Base-by-base conservation (phyloP, 441 rosid genomes). In the Pelargonium cotyledonis region DNA sequence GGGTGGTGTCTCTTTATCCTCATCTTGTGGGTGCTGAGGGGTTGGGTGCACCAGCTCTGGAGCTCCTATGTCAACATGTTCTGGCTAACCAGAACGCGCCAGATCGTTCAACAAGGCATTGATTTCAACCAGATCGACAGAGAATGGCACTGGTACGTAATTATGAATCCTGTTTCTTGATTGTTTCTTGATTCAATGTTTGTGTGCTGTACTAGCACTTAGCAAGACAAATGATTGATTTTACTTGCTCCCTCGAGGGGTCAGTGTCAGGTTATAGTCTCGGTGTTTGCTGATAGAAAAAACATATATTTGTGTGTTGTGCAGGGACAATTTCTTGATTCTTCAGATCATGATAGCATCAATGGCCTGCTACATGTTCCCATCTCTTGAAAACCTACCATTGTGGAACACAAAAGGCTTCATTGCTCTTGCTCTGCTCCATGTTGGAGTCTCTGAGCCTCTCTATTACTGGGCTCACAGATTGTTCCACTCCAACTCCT, bases 101-200 rank as follows among this genome's bases (percentile, higher is more conserved):
- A 75, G 81, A 88, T 95, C 71, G 82, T 75, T 40, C 82, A 70
- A 29, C 85, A 80, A 63, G 97, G 99, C 31, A 78, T 86, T 71
- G 90, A 87, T 81, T 94, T 88, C 84, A 84, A 90, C 64, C 99
- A 91, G 77, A 88, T 91, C 46, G 99, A 94, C 77, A 77, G 55
- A 31, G 99, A 94, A 75, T 91, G 97, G 96, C 79, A 90, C 80
- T 94, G 99, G 99, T 91, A 51, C 57, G 47, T n/a, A n/a, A n/a
- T n/a, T n/a, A n/a, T n/a, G n/a, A n/a, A n/a, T n/a, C n/a, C n/a
- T n/a, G n/a, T n/a, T n/a, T n/a, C n/a, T n/a, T n/a, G n/a, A n/a
- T n/a, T n/a, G n/a, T n/a, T 29, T 0, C 2, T 8, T 44, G 49
- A n/a, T n/a, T n/a, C n/a, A n/a, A n/a, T n/a, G n/a, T n/a, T n/a